Evolutionary conservation across 768 basidiomycete species (phyloP).

Genomic region (Mycena indigotica): DNA sequence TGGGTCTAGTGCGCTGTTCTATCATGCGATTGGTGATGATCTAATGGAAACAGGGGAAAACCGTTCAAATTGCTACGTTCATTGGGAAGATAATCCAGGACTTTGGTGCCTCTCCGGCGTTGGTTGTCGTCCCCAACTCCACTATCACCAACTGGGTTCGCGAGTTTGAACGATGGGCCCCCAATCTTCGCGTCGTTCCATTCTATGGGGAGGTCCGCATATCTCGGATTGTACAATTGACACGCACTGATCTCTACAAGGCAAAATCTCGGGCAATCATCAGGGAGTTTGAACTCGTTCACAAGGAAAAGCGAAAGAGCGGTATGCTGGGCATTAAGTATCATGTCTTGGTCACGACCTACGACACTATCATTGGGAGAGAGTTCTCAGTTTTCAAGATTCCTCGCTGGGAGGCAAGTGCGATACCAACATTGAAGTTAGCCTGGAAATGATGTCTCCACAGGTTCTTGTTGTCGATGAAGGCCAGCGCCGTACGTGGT

Average conservation of each 20-base stretch:
- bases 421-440: neutral
- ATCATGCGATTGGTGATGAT: too few relatives aligned
- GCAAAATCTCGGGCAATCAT: constrained; percentile 78
- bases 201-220: constrained; percentile 66
- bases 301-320: constrained; percentile 43
- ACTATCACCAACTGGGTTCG: constrained; percentile 95
- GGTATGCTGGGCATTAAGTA: constrained; percentile 65
- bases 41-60: constrained; percentile 89
- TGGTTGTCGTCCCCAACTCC: constrained; percentile 95
- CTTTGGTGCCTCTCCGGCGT: constrained; percentile 69
- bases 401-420: constrained; percentile 86
- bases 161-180: constrained; percentile 89
- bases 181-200: constrained; percentile 74
- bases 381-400: constrained; percentile 85
- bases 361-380: constrained; percentile 77
- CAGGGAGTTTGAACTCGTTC: constrained; percentile 78
- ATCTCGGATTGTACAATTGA: neutral
- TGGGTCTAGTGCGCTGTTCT: constrained; percentile 71
- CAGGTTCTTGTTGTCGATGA: constrained; percentile 88
- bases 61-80: constrained; percentile 88
- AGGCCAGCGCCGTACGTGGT: constrained; percentile 78
- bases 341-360: constrained; percentile 92
- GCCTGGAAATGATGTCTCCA: constrained; percentile 1
- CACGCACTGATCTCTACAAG: neutral
- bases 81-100: constrained; percentile 64